Evolutionary conservation across 352 stramenopile genomes (phyloP).

Genomic region (Elongisporangium undulatum): DNA sequence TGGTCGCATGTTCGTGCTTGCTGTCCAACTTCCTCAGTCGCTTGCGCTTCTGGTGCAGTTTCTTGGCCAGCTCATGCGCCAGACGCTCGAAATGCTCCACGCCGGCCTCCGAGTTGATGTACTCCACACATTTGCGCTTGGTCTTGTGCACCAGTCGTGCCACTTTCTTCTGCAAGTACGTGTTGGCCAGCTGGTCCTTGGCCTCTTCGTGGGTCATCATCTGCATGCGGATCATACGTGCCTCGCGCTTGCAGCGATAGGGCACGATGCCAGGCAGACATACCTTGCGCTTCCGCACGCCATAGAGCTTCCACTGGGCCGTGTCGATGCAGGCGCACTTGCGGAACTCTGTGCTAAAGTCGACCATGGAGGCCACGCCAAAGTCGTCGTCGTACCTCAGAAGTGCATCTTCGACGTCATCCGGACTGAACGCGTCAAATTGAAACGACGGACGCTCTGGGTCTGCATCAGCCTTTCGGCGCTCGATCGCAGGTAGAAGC

Average conservation of each 20-base stretch:
- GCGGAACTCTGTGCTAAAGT: slow-evolving; percentile 21
- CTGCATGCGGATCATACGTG: slow-evolving; percentile 42
- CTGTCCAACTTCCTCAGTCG: slow-evolving; percentile 35
- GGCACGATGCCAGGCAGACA: slow-evolving; percentile 35
- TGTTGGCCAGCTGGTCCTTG: slow-evolving; percentile 55
- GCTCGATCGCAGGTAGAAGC: slow-evolving; percentile 37
- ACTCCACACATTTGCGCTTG: slow-evolving; percentile 50
- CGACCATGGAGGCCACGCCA: slow-evolving; percentile 20
- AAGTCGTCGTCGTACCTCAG: slow-evolving; percentile 60
- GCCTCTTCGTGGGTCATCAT: slow-evolving; percentile 63
- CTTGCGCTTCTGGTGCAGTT: slow-evolving; percentile 24
- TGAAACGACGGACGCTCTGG: slow-evolving; percentile 9
- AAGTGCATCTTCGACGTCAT: slow-evolving; percentile 54
- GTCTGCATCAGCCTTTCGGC: slow-evolving; percentile 9
- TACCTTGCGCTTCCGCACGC: slow-evolving; percentile 28
- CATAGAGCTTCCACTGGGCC: slow-evolving; percentile 12
- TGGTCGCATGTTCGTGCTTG: slow-evolving; percentile 22
- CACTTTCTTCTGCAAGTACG: slow-evolving; percentile 48
- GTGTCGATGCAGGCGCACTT: slow-evolving; percentile 48
- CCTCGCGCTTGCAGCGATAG: slow-evolving; percentile 40
- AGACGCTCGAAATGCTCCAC: slow-evolving; percentile 49
- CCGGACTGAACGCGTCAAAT: slow-evolving; percentile 19
- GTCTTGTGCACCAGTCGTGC: slow-evolving; percentile 45
- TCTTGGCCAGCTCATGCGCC: slow-evolving; percentile 19
- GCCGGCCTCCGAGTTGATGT: slow-evolving; percentile 50